phyloP scores from a whole-genome alignment of 2,329 filamentous ascomycete genomes.

The Monosporascus ibericus region DNA sequence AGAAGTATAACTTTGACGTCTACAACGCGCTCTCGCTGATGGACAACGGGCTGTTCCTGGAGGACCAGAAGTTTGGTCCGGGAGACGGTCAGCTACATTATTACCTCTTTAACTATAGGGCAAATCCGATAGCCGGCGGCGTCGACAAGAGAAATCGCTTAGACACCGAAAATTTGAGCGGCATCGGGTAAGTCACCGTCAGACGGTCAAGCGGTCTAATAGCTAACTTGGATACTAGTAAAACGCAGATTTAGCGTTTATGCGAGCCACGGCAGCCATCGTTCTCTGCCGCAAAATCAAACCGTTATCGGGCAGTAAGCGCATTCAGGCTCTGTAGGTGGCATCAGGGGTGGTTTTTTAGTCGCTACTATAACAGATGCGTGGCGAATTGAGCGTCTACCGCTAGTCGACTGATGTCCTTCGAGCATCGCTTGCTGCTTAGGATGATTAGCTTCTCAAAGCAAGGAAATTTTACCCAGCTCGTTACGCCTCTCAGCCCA shows the following conservation, averaged over 20 bases:
- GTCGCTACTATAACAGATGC: not conserved
- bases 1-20: slow-evolving; percentile 81
- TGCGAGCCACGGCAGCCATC: not conserved
- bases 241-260: slow-evolving; percentile 22
- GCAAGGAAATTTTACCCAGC: too few species aligned
- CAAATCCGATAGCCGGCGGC: slow-evolving; percentile 77
- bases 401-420: too few species aligned
- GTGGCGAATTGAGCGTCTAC: not conserved
- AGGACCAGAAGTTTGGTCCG: slow-evolving; percentile 88
- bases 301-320: not conserved
- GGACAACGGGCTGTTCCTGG: slow-evolving; percentile 90
- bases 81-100: slow-evolving; percentile 95
- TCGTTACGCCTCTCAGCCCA: too few species aligned
- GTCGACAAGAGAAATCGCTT: slow-evolving; percentile 73
- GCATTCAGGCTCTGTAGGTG: not conserved
- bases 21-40: slow-evolving; percentile 93
- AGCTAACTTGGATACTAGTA: slow-evolving; percentile 18
- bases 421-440: too few species aligned
- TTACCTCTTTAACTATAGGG: slow-evolving; percentile 96
- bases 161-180: slow-evolving; percentile 73
- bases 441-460: too few species aligned
- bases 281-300: not conserved
- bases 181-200: slow-evolving; percentile 68
- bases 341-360: not conserved
- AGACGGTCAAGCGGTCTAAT: slow-evolving; percentile 50